Base-by-base conservation (phyloP, 2,329 filamentous ascomycete species). In the Ophiosphaerella herpotricha region DNA sequence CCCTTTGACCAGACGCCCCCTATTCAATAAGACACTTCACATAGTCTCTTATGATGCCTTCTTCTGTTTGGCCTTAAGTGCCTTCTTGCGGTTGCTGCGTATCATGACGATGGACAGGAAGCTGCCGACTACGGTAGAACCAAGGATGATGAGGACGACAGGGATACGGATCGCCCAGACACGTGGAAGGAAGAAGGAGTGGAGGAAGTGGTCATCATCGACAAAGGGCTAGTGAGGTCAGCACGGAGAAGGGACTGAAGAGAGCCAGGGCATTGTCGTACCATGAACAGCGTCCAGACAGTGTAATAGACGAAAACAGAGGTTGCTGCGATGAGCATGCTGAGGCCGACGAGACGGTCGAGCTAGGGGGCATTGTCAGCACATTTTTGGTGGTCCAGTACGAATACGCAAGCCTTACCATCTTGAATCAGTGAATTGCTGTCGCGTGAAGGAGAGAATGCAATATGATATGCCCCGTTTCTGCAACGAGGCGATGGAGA, bases 91-190 rank as follows among this genome's bases (percentile, higher is more conserved):
- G 82, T 97, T 97, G 82, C 93, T 97, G 74, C 90, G 86, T 78
- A 99, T 97, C 94, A 99, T 99, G 70, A 99, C 93, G 71, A 96
- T 87, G 67, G 89, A 88, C 63, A 99, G 82, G 81, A 99, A 99
- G 53, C 91, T 95, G 58, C 94, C 94, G 54, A 99, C 93, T 52
- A 99, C 91, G 52, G 94, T 91, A 53, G 88, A 92, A 58, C 88
- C 92, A 61, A 99, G 82, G 39, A 99, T 86, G 57, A 97, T 88
- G 63, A 99, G 86, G 73, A 99, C 96, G 66, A 99, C 93, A 64
- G 94, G 94, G 70, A 99, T 94, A 74, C 94, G 92, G 73, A 99
- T 96, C 54, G 94, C 94, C 94, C 94, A 99, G 73, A 96, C 92
- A 74, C 94, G 92, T 39, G 93, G 93, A 55, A 91, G 94, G 80